Evolutionary conservation across 2,329 filamentous ascomycete species (phyloP).

Genomic region (Stachybotrys chartarum): DNA sequence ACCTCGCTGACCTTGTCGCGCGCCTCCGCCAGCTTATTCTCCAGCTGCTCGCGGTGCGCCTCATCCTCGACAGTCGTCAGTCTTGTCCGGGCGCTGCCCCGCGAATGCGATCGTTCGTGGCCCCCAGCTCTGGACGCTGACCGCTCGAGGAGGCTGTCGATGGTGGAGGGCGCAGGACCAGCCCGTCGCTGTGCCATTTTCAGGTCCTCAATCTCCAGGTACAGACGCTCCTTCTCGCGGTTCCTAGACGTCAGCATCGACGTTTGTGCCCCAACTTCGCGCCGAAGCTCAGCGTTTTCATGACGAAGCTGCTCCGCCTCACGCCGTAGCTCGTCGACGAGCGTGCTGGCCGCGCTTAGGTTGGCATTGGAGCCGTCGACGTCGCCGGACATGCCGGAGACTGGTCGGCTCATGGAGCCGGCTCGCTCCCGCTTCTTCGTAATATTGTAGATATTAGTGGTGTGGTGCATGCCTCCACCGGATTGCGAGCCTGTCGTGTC

Average conservation of each 20-base stretch:
- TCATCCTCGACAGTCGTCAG: constrained; percentile 60
- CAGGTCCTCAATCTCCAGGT: constrained; percentile 94
- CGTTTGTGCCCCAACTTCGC: constrained; percentile 90
- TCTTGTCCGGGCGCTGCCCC: constrained; percentile 61
- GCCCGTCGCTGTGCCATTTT: constrained; percentile 79
- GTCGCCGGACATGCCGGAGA: constrained; percentile 42
- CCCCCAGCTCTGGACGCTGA: constrained; percentile 75
- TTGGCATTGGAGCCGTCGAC: constrained; percentile 43
- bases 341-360: constrained; percentile 54
- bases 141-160: constrained; percentile 90
- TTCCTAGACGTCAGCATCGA: constrained; percentile 97
- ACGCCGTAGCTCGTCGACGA: constrained; percentile 67
- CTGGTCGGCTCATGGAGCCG: constrained; percentile 41
- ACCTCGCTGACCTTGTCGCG: constrained; percentile 81
- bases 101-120: constrained; percentile 65
- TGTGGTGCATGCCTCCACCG: constrained; percentile 40
- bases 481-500: constrained; percentile 35
- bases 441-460: constrained; percentile 61
- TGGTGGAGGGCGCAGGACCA: constrained; percentile 54
- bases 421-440: constrained; percentile 41
- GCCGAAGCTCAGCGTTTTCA: constrained; percentile 85
- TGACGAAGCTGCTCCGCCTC: constrained; percentile 73
- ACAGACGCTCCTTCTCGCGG: constrained; percentile 86
- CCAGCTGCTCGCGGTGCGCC: constrained; percentile 75
- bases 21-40: constrained; percentile 74